Percentiles rank a stretch among this genome's conserved stretches.
These are phyloP conservation scores for Fraxinus anomala DNA, from an alignment of 257 asterid genomes.

Conservation along the genomic window DNA sequence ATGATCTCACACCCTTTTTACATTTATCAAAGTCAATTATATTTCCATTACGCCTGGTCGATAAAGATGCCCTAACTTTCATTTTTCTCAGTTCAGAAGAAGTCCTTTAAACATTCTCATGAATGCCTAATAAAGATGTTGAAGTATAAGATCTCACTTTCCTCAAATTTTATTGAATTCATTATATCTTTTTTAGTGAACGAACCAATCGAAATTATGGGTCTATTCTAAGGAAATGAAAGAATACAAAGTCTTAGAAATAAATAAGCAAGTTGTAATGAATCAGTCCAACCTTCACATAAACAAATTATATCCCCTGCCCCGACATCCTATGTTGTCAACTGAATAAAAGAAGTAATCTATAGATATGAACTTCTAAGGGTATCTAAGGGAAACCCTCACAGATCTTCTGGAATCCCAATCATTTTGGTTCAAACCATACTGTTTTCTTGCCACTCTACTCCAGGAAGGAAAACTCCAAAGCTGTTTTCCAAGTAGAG, in stretches of 20 bases:
- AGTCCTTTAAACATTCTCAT: background rate
- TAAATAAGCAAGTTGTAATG: too few relatives aligned
- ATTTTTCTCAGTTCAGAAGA: background rate
- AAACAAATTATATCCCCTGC: background rate
- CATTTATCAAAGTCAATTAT: background rate
- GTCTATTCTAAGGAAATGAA: background rate
- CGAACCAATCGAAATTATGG: background rate
- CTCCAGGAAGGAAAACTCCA: background rate
- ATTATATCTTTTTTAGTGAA: background rate
- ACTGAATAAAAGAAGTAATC: background rate
- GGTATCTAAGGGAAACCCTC: background rate
- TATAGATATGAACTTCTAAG: background rate
- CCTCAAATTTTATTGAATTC: background rate
- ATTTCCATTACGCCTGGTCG: background rate
- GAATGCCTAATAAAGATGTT: background rate
- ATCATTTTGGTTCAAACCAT: background rate
- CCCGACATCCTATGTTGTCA: background rate
- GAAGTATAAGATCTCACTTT: background rate
- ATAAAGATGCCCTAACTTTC: background rate
- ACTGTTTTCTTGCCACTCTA: background rate
- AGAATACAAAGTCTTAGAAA: background rate
- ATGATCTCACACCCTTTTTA: background rate
- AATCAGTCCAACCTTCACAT: background rate
- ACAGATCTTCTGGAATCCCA: background rate
- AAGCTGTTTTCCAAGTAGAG: background rate